Evolutionary conservation across 345 rosid species (phyloP).

Genomic region (Ceriops zippeliana): DNA sequence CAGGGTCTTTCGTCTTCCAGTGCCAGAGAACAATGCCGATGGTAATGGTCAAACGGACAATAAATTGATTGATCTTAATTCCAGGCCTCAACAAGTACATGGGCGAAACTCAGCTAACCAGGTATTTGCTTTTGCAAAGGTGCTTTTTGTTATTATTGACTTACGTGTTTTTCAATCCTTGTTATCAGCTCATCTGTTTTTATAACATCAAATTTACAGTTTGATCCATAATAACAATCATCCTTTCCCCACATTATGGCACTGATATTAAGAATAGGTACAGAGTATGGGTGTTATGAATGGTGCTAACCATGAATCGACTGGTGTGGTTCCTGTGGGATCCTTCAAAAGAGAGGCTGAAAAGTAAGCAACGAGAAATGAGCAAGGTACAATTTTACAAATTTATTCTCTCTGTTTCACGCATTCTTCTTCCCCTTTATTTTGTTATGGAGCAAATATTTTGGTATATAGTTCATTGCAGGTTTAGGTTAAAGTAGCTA

Average conservation of each 20-base stretch:
- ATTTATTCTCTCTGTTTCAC: not conserved
- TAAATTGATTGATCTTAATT: conserved; percentile 63
- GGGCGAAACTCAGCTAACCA: conserved; percentile 53
- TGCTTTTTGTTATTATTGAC: no score
- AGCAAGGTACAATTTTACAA: conserved; percentile 29
- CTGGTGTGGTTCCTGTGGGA: conserved; percentile 55
- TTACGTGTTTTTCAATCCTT: no score
- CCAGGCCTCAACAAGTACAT: conserved; percentile 53
- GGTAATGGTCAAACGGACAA: conserved; percentile 47
- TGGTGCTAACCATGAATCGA: conserved; percentile 49
- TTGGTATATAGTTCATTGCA: not conserved
- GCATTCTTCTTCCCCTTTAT: conserved; percentile 3
- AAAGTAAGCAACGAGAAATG: conserved; percentile 53
- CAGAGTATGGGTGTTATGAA: conserved; percentile 51
- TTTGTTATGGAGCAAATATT: not conserved
- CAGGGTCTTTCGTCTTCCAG: conserved; percentile 25
- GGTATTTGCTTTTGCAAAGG: conserved; percentile 25
- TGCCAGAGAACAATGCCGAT: conserved; percentile 35
- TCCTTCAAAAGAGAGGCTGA: conserved; percentile 57
- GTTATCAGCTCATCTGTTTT: no score
- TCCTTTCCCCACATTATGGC: not conserved
- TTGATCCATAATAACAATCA: not conserved
- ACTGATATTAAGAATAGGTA: conserved; percentile 11
- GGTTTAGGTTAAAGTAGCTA: not conserved
- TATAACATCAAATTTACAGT: no score